Base-by-base conservation (phyloP, 2,329 filamentous ascomycete species). In the Golovinomyces cichoracearum region DNA sequence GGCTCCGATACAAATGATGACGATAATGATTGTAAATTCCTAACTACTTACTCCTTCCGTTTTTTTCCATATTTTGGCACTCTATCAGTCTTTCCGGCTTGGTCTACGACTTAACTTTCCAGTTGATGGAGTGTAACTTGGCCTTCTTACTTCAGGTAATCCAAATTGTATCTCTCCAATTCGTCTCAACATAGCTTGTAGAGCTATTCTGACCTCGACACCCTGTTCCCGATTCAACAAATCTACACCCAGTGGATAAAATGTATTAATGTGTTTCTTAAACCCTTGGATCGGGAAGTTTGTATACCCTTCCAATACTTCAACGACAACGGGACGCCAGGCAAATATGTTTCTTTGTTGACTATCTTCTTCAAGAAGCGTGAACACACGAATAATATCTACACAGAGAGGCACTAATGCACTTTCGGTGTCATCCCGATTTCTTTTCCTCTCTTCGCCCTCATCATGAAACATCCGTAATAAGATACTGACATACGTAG, bases 391-490 rank as follows among this genome's bases (percentile, higher is more conserved):
- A 52, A 98, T 80, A 53, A 99, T 93, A 62, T 98, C 90, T 58
- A 81, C 83, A 66, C 90, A 98, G 3, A 99, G 73, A 50, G 92
- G 92, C 23, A 98, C 83, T 23, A 99, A 71, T 1, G 90, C 92
- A 37, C 78, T 78, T 65, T 98, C 90, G 0, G 92, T 93, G 54
- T 93, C 83, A 1, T 72, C 70, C 38, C 86, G 75, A 57, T 75
- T 85, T 51, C 80, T 78, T 50, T 79, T 77, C 47, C 90, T 75
- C 63, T 94, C 86, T 6, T 81, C 78, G 33, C 79, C 75, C 52
- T 81, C 79, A 59, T 99, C 90, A 45, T 83, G 81, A 64, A 93
- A 98, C 90, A 99, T 98, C 46, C 90, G 74, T 65, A 98, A 84
- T 25, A 99, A 68, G 55, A 99, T 98, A 52, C 81, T 81, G 31